Base-by-base conservation (phyloP, 495 filamentous ascomycete species). In the Talaromyces proteolyticus region DNA sequence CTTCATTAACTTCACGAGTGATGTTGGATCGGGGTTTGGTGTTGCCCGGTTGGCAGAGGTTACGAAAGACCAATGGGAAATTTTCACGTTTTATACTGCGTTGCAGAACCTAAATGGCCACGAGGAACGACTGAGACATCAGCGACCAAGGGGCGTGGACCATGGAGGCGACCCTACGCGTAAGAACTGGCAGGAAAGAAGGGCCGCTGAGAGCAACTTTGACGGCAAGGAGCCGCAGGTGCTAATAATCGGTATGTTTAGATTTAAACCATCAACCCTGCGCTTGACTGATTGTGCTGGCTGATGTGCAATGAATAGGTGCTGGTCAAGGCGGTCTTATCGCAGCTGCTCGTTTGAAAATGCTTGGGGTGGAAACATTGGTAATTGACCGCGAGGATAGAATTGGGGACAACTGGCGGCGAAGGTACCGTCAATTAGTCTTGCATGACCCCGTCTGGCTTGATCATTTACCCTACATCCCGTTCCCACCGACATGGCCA, bases 391-490 rank as follows among this genome's bases (percentile, higher is more conserved):
- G 68, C 39, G 81, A 85, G 53, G 73, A 76, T 20, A 63, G 79
- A 2, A 68, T 91, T 5, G 88, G 88, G 6, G 87, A 90, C 56
- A 89, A 85, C 58, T 92, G 88, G 88, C 73, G 87, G n/a, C 84
- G 84, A 17, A 72, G 88, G 40, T 77, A 77, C 50, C 62, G 67
- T 16, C 63, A 63, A 25, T 62, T 73, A 0, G 84, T 88, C 0
- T 73, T 85, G 3, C 86, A 91, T 54, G 86, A 90, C 44, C 82
- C 86, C 0, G 79, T 87, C 11, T 84, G 83, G 69, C 88, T 80
- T 59, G 84, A 87, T 49, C 86, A 91, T 61, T 64, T 89, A 65
- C 82, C 87, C 1, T 91, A 89, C 57, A 56, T 91, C 1, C 70
- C 76, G 0, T 91, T 90, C 53, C 87, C 87, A 0, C 65, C 74